Conservation (phyloP, 164 flowering plant species). For the Macadamia integrifolia region DNA sequence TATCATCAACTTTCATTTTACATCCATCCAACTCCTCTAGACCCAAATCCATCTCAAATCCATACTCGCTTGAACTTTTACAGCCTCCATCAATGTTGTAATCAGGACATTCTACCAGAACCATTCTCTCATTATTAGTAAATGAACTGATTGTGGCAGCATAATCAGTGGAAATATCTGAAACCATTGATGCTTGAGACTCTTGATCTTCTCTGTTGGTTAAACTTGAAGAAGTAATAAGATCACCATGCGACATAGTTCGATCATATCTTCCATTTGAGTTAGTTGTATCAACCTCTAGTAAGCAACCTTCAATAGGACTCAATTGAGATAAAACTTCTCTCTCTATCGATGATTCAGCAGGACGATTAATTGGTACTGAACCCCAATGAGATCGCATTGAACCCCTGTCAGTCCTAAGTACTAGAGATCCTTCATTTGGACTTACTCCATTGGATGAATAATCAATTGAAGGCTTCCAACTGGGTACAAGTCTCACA, state of each 20-base stretch:
- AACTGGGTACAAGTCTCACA: conserved; percentile 37
- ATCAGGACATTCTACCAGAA: conserved; percentile 6
- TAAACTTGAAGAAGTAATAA: conserved; percentile 5
- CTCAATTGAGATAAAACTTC: conserved; percentile 5
- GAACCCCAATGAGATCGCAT: conserved; percentile 18
- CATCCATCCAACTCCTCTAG: conserved; percentile 7
- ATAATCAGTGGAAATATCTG: conserved; percentile 32
- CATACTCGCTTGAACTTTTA: conserved; percentile 6
- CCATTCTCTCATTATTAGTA: not conserved
- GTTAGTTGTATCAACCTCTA: conserved; percentile 4
- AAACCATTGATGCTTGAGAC: conserved; percentile 23
- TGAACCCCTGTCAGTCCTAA: conserved; percentile 7
- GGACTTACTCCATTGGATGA: conserved; percentile 17
- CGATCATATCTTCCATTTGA: conserved; percentile 5
- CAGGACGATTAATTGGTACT: not conserved
- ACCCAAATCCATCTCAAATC: conserved; percentile 14
- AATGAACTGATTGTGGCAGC: conserved; percentile 2
- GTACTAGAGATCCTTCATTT: conserved; percentile 9
- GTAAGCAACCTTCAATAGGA: not conserved
- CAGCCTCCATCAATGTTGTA: conserved; percentile 9
- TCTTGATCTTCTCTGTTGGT: conserved; percentile 16
- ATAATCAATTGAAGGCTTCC: conserved; percentile 31
- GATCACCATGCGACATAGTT: conserved; percentile 8
- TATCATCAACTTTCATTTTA: conserved; percentile 7
- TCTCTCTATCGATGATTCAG: conserved; percentile 9